Percentiles rank a stretch among this genome's conserved stretches.
Conservation (phyloP, 2,329 filamentous ascomycete genomes). For the Botrytis elliptica region DNA sequence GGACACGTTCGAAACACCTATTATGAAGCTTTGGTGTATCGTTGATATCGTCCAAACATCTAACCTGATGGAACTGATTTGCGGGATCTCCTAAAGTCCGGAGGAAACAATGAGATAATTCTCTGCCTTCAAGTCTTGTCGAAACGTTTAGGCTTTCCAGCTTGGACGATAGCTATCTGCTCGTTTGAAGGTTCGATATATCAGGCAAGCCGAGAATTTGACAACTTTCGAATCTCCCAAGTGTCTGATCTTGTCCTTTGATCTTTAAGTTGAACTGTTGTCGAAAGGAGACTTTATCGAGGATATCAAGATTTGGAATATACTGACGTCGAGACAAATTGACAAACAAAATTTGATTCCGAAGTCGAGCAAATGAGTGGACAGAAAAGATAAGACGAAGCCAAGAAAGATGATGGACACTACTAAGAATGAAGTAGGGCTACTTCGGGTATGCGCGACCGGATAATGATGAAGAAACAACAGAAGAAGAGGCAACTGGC, state of each 20-base stretch:
- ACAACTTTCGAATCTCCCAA: not conserved
- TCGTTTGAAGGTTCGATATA: constrained; percentile 29
- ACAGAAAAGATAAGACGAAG: constrained; percentile 28
- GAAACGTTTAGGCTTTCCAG: constrained; percentile 30
- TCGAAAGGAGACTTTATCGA: not conserved
- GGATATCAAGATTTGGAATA: constrained; percentile 20
- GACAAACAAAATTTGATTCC: constrained; percentile 19
- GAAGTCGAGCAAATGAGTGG: constrained; percentile 23
- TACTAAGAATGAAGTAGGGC: constrained; percentile 32
- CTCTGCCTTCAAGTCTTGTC: constrained; percentile 28
- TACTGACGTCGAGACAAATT: constrained; percentile 24
- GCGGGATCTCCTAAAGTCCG: constrained; percentile 33
- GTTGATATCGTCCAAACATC: constrained; percentile 36
- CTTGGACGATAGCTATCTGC: constrained; percentile 29
- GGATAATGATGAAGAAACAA: constrained; percentile 35
- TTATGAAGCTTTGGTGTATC: constrained; percentile 36
- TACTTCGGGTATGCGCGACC: constrained; percentile 34
- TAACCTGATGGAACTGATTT: constrained; percentile 29
- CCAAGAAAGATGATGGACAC: constrained; percentile 26
- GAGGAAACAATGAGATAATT: constrained; percentile 31
- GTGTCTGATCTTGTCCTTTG: not conserved
- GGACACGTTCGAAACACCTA: constrained; percentile 38
- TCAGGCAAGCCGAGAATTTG: constrained; percentile 30
- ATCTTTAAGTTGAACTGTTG: not conserved
- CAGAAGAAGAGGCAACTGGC: constrained; percentile 33